A percentile compares a stretch with the other conserved stretches of the same genome.
Conservation (phyloP, 2,329 filamentous ascomycete species). For the Fusarium sacchari region DNA sequence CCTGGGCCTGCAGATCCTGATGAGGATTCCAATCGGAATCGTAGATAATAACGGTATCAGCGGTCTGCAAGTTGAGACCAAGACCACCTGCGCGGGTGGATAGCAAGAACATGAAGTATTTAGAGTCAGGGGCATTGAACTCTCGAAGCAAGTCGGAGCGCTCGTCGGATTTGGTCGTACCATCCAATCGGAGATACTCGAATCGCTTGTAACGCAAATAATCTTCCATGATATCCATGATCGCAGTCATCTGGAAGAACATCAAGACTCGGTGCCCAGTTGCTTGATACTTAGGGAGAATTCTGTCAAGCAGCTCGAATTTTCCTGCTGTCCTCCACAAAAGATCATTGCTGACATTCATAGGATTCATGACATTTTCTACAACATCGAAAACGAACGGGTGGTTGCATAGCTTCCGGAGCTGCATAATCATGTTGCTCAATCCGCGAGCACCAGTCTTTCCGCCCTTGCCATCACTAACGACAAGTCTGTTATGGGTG, state of each 20-base stretch:
- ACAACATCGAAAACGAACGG: conserved; percentile 98
- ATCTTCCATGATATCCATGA: conserved; percentile 99
- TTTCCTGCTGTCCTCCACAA: conserved; percentile 97
- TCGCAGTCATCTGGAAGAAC: conserved; percentile 99
- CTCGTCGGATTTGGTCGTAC: conserved; percentile 97
- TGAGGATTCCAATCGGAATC: conserved; percentile 99
- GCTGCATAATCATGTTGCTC: conserved; percentile 99
- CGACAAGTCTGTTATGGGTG: conserved; percentile 91
- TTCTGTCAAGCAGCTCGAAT: conserved; percentile 92
- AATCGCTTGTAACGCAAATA: conserved; percentile 87
- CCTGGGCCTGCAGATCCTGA: conserved; percentile 97
- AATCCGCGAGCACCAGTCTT: conserved; percentile 94
- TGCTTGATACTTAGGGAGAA: conserved; percentile 91
- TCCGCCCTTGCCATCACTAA: conserved; percentile 94
- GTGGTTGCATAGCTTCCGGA: conserved; percentile 98
- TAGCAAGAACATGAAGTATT: conserved; percentile 98
- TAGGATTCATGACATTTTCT: conserved; percentile 96
- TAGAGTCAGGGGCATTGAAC: conserved; percentile 90
- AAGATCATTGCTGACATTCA: conserved; percentile 87
- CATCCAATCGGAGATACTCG: conserved; percentile 90
- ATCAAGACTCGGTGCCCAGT: conserved; percentile 96
- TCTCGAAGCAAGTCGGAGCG: conserved; percentile 87
- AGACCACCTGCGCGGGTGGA: conserved; percentile 98
- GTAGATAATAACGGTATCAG: conserved; percentile 99
- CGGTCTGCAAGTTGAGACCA: conserved; percentile 95